Evolutionary conservation across 2,329 filamentous ascomycete species (phyloP), one percentile per base, ranked within the genome.

Genomic region (Didymellaceae sp.): DNA sequence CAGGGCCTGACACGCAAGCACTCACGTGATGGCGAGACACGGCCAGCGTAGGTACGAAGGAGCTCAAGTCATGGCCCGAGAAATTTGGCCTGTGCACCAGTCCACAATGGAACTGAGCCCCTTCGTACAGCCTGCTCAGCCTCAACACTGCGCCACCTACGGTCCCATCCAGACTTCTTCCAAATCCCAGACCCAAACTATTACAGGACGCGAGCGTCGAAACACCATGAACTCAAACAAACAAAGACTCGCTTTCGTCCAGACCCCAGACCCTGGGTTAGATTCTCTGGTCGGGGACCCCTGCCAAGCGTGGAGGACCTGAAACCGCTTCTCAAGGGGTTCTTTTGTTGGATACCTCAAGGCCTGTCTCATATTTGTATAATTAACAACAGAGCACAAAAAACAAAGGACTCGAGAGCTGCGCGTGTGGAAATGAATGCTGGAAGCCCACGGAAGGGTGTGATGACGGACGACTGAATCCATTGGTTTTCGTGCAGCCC

Each of bases 141-240:
- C 42, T 45, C 37, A 18, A 6, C n/a, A 11, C 42, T 25, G 48
- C 47, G 34, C 48, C 48, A 33, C 42, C 13, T 9, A 41, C 25
- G 1, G n/a, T 3, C 3, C 25, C 20, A 11, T 25, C 28, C 35
- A 25, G 35, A 22, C 26, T 18, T 1, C n/a, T 41, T 26, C 25
- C 31, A 7, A 6, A 16, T 17, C 26, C 6, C 39, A 22, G 32
- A 24, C 22, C 34, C 35, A 42, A 32, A 41, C 41, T 21, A 41
- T 35, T 30, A 17, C 48, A 37, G 39, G 28, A 28, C 13, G 4
- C 4, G 10, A 2, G 7, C 9, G 17, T 16, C 22, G 40, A 39
- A 35, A 39, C 28, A 41, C 32, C 17, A 16, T 11, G 24, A 31
- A 13, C 20, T 20, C 10, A 34, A 25, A 42, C 42, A 45, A 45